Base-by-base conservation (phyloP, 2,329 filamentous ascomycete genomes). In the Fusarium sp. region DNA sequence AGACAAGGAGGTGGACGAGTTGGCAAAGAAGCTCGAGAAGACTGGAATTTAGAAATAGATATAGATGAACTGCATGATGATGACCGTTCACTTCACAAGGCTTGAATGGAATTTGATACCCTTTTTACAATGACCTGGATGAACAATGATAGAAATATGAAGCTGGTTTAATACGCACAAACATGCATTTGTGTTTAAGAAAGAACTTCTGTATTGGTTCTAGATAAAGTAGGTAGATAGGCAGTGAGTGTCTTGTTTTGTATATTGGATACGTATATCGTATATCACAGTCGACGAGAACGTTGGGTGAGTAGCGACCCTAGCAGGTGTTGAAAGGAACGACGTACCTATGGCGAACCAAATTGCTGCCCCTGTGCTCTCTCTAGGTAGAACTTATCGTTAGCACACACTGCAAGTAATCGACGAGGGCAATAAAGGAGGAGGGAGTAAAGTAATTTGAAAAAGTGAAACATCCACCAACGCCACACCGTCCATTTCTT, bases 1-100 rank as follows among this genome's bases (percentile, higher is more conserved):
- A 81, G 90, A 95, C 78, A 89, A 90, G 80, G 92, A 92, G 35
- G 93, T 98, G 41, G 94, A 98, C 76, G 90, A 90, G 48, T 84
- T 98, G 77, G 92, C 94, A 18, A 88, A 91, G 79, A 86, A 89
- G 77, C 83, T 98, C 74, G 89, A 88, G 68, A 95, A 95, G 87
- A 92, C 93, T 27, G 80, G 75, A 50, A 86, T 90, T 70, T 90
- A 81, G 75, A 73, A 49, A 67, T 66, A 37, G 49, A 64, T 62
- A 71, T 73, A 78, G 72, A 79, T 70, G 54, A 77, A 73, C 75
- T 62, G 73, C 69, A 74, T 61, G 73, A 74, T 73, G 64, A 76
- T 56, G 71, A 73, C 50, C 44, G 73, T 67, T 73, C 64, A 62
- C 52, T 70, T 73, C 55, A 50, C 50, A 66, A 74, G 70, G 71